Conservation (phyloP, 495 filamentous ascomycete genomes). For the Trypethelium eluteriae region DNA sequence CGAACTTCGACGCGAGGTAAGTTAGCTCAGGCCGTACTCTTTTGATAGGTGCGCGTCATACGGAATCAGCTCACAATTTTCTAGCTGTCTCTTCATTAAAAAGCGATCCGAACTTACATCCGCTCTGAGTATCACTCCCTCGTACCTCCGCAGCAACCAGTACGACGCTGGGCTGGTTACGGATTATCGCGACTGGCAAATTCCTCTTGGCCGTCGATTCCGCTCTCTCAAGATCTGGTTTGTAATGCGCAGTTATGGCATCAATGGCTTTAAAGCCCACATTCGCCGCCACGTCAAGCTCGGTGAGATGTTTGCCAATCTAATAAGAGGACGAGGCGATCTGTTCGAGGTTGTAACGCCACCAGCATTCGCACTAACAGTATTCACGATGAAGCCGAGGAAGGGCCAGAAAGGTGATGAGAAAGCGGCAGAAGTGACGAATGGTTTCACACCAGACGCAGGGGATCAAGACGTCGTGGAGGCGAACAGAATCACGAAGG, state of each 20-base stretch:
- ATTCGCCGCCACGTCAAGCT: slow-evolving; percentile 58
- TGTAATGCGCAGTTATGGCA: slow-evolving; percentile 79
- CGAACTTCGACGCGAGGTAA: slow-evolving; percentile 81
- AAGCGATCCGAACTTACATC: slow-evolving; percentile 66
- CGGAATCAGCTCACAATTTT: slow-evolving; percentile 8
- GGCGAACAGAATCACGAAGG: slow-evolving; percentile 62
- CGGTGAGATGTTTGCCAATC: slow-evolving; percentile 60
- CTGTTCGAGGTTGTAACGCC: slow-evolving; percentile 70
- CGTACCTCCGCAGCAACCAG: slow-evolving; percentile 74
- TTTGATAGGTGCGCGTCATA: neutral
- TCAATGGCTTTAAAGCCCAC: slow-evolving; percentile 66
- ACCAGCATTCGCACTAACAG: slow-evolving; percentile 73
- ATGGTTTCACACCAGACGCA: slow-evolving; percentile 28
- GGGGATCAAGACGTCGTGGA: slow-evolving; percentile 41
- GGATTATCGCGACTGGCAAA: slow-evolving; percentile 98
- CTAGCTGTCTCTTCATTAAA: slow-evolving; percentile 67
- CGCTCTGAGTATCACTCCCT: slow-evolving; percentile 72
- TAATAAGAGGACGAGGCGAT: slow-evolving; percentile 52
- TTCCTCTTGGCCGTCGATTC: slow-evolving; percentile 90
- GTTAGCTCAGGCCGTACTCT: slow-evolving; percentile 8
- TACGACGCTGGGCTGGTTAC: slow-evolving; percentile 79
- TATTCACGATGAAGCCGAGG: slow-evolving; percentile 52
- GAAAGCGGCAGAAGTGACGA: slow-evolving; percentile 16
- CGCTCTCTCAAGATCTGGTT: slow-evolving; percentile 94
- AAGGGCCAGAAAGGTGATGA: slow-evolving; percentile 12